A percentile compares a stretch with the other conserved stretches of the same genome.
These are phyloP conservation scores for Termitomyces sp. DNA, from an alignment of 768 basidiomycete genomes.

Conservation along the genomic window DNA sequence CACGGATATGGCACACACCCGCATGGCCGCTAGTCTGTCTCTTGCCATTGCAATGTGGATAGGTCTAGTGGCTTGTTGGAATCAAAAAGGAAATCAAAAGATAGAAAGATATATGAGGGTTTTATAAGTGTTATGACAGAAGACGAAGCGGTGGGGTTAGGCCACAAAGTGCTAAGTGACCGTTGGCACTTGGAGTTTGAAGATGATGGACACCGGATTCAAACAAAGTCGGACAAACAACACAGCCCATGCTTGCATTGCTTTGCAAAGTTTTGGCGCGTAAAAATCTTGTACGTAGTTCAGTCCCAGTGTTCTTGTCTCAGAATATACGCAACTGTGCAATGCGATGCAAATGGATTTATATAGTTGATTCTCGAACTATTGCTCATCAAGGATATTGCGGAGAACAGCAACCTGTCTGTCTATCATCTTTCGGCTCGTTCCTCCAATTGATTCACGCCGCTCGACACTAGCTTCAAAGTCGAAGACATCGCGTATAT, in stretches of 20 bases:
- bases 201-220: constrained; percentile 10
- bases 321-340: neutral
- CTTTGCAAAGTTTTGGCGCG: neutral
- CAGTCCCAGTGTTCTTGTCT: neutral
- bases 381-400: constrained; percentile 40
- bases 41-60: constrained; percentile 60
- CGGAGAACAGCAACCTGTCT: constrained; percentile 82
- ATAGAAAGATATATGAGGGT: constrained; percentile 10
- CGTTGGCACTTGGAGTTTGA: constrained; percentile 15
- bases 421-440: constrained; percentile 79
- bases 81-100: constrained; percentile 17
- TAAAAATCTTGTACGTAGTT: neutral
- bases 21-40: constrained; percentile 88
- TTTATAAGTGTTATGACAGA: constrained; percentile 11
- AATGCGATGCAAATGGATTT: neutral
- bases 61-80: constrained; percentile 18
- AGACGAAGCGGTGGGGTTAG: constrained; percentile 16
- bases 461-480: constrained; percentile 96
- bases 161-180: constrained; percentile 12
- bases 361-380: neutral
- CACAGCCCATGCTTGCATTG: neutral
- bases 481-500: constrained; percentile 84
- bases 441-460: constrained; percentile 87
- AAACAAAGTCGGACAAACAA: constrained; percentile 19
- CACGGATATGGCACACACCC: constrained; percentile 44